Evolutionary conservation across 2,329 filamentous ascomycete species (phyloP).

Genomic region (Cordyceps militaris): DNA sequence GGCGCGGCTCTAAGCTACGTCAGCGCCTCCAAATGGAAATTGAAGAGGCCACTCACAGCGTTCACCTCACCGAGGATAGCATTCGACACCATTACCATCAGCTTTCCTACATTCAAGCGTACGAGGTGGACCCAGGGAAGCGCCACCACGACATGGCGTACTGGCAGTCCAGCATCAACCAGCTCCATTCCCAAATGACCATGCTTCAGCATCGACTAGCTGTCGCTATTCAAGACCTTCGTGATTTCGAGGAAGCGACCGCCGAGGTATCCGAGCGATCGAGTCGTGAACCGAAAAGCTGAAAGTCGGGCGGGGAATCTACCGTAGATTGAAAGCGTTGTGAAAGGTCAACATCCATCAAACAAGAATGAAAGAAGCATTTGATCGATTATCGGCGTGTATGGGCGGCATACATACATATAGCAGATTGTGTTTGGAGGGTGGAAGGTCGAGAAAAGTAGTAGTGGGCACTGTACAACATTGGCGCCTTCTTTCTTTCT

Average conservation of each 20-base stretch:
- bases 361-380: neutral
- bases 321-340: neutral
- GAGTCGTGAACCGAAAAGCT: neutral
- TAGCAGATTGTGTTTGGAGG: neutral
- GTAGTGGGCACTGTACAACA: neutral
- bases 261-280: neutral
- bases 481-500: too few relatives aligned
- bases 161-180: conserved; percentile 1
- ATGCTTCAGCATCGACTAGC: neutral
- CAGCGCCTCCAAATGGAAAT: conserved; percentile 9
- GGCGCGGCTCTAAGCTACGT: conserved; percentile 9
- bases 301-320: neutral
- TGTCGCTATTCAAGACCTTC: conserved; percentile 5
- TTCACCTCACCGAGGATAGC: neutral
- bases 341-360: neutral
- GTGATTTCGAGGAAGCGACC: conserved; percentile 10
- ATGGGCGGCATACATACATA: neutral
- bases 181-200: neutral
- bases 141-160: neutral
- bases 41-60: neutral
- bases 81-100: conserved; percentile 8
- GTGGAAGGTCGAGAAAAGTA: neutral
- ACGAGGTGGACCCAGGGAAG: neutral
- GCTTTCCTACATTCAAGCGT: neutral
- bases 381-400: too few relatives aligned